Evolutionary conservation across 768 basidiomycete species (phyloP), one percentile per base, ranked within the genome.

Genomic region (Podaxis carcinomalis): DNA sequence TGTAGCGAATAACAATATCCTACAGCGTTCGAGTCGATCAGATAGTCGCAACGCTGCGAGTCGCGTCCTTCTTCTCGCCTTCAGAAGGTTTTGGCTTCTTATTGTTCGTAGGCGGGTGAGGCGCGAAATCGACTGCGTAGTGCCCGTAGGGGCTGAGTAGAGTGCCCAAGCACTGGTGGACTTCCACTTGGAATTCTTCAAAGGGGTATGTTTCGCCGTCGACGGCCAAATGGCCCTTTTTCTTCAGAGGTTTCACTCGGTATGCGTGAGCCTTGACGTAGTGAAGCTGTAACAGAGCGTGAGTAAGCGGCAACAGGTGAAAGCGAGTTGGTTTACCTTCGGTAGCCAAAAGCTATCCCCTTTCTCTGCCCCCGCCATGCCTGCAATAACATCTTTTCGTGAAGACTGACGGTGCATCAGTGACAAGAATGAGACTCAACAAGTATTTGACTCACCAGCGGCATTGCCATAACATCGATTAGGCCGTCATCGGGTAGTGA

Each of bases 141-240:
- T 74, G 73, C 13, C 87, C 87, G 63, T 80, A 71, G 27, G 83
- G 83, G 66, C 89, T 90, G 10, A 92, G 72, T 28, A 90, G 69
- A 0, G 84, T 88, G 21, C 82, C 90, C 25, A 90, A 70, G 11
- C 82, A 80, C n/a, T 75, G 77, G 65, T 91, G 85, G 9, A 89
- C 86, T 70, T 93, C 90, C 2, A 94, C 85, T 65, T 90, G 82
- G 68, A 84, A 93, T 67, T 87, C 83, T 68, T 86, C 80, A 64
- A 90, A 89, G 9, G 89, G 89, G 66, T 83, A 88, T 4, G 74
- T 67, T 73, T 95, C 93, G 6, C 93, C 93, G 65, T 95, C 93
- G 16, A 95, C 78, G 13, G 88, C 77, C 16, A 94, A 67, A 65
- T 75, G 73, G 1, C 88, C 88, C 35, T 83, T 77, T 2, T 74